Conservation (phyloP, 345 rosid genomes). For the Eucalyptus regnans region DNA sequence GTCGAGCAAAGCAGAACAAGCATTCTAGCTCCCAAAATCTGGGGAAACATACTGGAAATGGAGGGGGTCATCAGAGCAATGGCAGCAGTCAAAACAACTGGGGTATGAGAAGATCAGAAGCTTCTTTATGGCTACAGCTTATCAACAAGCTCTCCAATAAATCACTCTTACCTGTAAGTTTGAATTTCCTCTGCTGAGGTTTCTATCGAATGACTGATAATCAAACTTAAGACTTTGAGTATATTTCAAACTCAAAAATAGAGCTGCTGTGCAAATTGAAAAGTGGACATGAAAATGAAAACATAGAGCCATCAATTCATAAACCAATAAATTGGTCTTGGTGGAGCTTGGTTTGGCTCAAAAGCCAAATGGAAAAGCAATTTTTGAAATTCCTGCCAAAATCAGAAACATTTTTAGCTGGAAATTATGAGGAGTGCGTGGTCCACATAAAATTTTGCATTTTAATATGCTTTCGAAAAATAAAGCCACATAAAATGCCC, state of each 20-base stretch:
- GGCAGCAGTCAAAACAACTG: slow-evolving; percentile 55
- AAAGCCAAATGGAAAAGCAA: background rate
- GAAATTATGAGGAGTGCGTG: background rate
- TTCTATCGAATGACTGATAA: background rate
- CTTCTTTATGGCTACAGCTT: slow-evolving; percentile 72
- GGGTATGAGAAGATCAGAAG: slow-evolving; percentile 66
- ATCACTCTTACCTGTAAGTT: slow-evolving; percentile 78
- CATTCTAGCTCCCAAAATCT: slow-evolving; percentile 46
- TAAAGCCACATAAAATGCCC: background rate
- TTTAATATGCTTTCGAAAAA: background rate
- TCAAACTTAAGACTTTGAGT: background rate
- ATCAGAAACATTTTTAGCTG: background rate
- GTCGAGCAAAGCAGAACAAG: slow-evolving; percentile 61
- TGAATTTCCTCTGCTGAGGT: background rate
- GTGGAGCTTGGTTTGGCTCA: background rate
- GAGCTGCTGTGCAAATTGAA: background rate
- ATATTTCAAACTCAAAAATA: background rate
- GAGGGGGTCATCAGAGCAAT: slow-evolving; percentile 27
- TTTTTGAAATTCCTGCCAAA: background rate
- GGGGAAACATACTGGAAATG: slow-evolving; percentile 26
- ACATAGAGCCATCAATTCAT: background rate
- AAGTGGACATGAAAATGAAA: background rate
- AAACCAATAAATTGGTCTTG: background rate
- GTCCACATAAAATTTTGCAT: background rate
- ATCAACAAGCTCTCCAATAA: slow-evolving; percentile 77